Evolutionary conservation across 140 eudicot genomes (phyloP), one percentile per base, ranked within the genome.

Genomic region (Oenanthe javanica): DNA sequence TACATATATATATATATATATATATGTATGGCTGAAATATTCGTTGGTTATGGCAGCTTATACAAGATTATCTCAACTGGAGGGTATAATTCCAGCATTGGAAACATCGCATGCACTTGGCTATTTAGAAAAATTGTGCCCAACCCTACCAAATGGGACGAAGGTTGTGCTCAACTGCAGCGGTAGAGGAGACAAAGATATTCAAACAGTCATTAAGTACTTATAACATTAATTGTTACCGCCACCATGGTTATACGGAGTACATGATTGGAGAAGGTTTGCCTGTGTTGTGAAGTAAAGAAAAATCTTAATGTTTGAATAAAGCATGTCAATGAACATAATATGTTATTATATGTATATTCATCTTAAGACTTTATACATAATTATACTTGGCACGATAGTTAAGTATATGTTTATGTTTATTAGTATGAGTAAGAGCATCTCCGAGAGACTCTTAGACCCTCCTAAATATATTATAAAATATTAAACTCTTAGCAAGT

Each of bases 31-130:
- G 45, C 45, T 67, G 19, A 61, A 61, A 23, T n/a, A 31, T 3
- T 67, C 0, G 11, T 67, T 11, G 73, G 46, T 13, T 31, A 67
- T 23, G 79, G 15, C 88, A 93, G 98, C 98, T 80, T 93, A 89
- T 83, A 89, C 87, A 83, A 84, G 97, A 73, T 80, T 93, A 67
- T 91, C 96, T 13, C 82, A 89, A 69, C 81, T 91, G 38, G 98
- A 93, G 82, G 98, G 98, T 55, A 93, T 93, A 49, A 91, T 93
- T 71, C 97, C 98, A 1, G 98, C 98, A 48, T 71, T 93, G n/a
- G 97, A 93, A 86, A 91, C 97, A 78, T 93, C 98, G 27, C 98
- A 93, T 82, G 98, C 97, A 5, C 84, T 93, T 9, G 98, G 93
- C 5, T 88, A 86, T 82, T 81, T 93, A 25, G 98, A 93, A 92